Conservation (phyloP, 352 stramenopile species). For the Phytophthora kernoviae region DNA sequence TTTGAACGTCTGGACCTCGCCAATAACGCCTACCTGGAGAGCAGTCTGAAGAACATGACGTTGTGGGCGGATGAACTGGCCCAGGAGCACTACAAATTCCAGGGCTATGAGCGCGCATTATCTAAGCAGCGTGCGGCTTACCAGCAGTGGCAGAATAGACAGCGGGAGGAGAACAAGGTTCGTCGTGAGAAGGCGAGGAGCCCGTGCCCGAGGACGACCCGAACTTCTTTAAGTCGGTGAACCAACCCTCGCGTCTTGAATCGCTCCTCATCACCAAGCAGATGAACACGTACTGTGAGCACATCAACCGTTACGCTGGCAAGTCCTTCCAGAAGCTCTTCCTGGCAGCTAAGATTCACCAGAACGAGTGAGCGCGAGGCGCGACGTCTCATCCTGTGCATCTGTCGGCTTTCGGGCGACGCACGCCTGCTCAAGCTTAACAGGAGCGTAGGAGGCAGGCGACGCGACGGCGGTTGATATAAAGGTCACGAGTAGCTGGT, state of each 20-base stretch:
- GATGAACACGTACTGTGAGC: slow-evolving; percentile 93
- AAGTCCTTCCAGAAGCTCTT: slow-evolving; percentile 93
- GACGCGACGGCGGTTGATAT: slow-evolving; percentile 18
- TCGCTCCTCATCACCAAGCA: slow-evolving; percentile 91
- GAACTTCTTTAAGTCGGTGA: slow-evolving; percentile 87
- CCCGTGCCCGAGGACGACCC: slow-evolving; percentile 84
- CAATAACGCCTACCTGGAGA: slow-evolving; percentile 96
- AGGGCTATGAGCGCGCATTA: slow-evolving; percentile 87
- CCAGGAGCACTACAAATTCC: slow-evolving; percentile 95
- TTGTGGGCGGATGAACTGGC: slow-evolving; percentile 97
- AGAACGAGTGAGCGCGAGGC: slow-evolving; percentile 57
- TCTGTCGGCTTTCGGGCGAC: slow-evolving; percentile 14
- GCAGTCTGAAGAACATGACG: slow-evolving; percentile 98
- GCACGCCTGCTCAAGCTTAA: slow-evolving; percentile 9
- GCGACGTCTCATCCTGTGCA: slow-evolving; percentile 23
- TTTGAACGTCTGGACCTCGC: slow-evolving; percentile 97
- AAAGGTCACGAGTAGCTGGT: slow-evolving; percentile 21
- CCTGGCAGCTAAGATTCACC: slow-evolving; percentile 88
- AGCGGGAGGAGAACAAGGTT: slow-evolving; percentile 90
- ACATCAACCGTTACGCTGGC: slow-evolving; percentile 91
- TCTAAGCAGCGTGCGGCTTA: slow-evolving; percentile 86
- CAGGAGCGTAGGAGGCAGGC: slow-evolving; percentile 20
- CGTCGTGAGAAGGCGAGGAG: slow-evolving; percentile 79
- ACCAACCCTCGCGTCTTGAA: slow-evolving; percentile 88
- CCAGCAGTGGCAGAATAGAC: slow-evolving; percentile 86